Evolutionary conservation across 1,139 yeast genomes (phyloP), one percentile per base, ranked within the genome.

Genomic region (Saccharomyces hybrid): DNA sequence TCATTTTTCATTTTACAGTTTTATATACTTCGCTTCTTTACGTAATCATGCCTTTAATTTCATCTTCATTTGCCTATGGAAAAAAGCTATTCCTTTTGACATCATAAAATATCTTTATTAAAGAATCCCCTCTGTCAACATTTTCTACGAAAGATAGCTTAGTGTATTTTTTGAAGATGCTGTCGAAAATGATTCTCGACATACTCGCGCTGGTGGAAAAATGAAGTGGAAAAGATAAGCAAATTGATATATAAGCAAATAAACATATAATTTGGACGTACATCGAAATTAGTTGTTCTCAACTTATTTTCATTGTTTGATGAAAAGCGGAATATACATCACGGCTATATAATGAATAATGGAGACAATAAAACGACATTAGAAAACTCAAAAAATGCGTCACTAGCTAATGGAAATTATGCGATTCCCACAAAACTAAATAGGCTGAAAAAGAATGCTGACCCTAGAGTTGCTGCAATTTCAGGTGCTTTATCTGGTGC

Each of bases 401-500:
- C 25, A 38, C 44, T 38, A 38, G 25, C 44, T 2, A 38, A 38
- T 20, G 44, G 20, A 5, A 11, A 38, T 38, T 38, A 13, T 38
- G 13, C 44, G 20, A 38, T 26, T 20, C 23, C 26, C 4, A 38
- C 13, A 11, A 38, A 9, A 38, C 5, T 20, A 38, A 11, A 38
- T 16, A 20, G 44, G 5, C 13, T 20, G 25, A 38, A 20, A 38
- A 38, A 8, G 44, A 38, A 38, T 20, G 26, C n/a, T 29, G 73
- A 72, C 16, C 69, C 77, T 11, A 76, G 79, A 54, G 75, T 83
- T 26, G 78, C 82, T 44, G 88, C 91, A 1, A 64, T 81, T 0
- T 79, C 95, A 28, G 99, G 99, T 2, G 98, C 98, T 0, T 66
- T 88, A 46, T 91, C 98, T 0, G 99, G 99, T 2, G 83, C 95